Base-by-base conservation (phyloP, 768 basidiomycete genomes). In the Amanita thiersii region DNA sequence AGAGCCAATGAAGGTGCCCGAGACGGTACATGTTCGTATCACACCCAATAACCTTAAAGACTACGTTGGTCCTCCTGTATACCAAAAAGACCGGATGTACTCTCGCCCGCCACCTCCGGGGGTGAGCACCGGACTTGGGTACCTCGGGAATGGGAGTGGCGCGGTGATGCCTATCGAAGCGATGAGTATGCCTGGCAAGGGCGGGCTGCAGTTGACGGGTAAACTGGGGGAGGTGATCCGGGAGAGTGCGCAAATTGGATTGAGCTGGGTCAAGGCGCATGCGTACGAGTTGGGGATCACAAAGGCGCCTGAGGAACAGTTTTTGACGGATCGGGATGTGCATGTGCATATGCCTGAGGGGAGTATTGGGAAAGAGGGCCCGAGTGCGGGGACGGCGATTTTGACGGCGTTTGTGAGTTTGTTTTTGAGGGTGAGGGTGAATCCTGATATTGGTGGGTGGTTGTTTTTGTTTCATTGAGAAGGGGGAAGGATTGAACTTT, bases 311-410 rank as follows among this genome's bases (percentile, higher is more conserved):
- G 76, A 75, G 4, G 85, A 88, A 41, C 81, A 86, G 56, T 81
- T 92, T 57, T 64, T 97, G 53, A 79, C 81, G 17, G 85, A 94
- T 54, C 72, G 78, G 29, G 92, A 97, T 52, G 72, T 98, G 12
- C 94, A 98, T 60, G 76, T 99, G 29, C 96, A 98, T 57, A 97
- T 96, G 94, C 90, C 92, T 0, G 91, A 90, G 57, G 91, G 90
- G 6, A 84, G 82, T 53, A 80, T 91, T 40, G 88, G 88, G 15
- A 92, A 97, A 65, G 93, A 96, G 51, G 96, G 96, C 0, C 96
- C 96, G 1, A 91, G 87, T 52, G 96, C 96, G 1, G 96, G 96
- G 24, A 97, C 89, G 3, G 96, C 96, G 0, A 81, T 99, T 29
- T 54, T 96, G 44, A 79, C 86, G 33, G 92, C 94, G 0, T 84